A percentile compares a stretch with the other conserved stretches of the same genome.
Conservation (phyloP, 2,329 filamentous ascomycete species). For the Aspergillus quadricinctus region DNA sequence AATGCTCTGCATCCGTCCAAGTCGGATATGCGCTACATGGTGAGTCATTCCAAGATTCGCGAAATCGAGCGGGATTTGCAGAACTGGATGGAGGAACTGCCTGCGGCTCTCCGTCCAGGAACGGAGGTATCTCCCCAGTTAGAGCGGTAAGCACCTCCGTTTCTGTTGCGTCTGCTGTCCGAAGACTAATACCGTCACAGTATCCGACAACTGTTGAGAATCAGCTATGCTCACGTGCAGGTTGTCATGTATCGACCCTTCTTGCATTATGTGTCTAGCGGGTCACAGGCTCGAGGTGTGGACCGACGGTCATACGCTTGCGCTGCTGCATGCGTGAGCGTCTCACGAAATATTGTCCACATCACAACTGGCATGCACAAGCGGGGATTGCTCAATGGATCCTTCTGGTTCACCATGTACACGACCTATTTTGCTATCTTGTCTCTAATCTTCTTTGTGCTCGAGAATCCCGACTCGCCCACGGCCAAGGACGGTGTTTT, state of each 20-base stretch:
- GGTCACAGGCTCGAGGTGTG: conserved; percentile 47
- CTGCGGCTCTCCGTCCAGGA: conserved; percentile 72
- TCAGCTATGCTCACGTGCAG: conserved; percentile 61
- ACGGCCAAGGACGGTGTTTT: conserved; percentile 68
- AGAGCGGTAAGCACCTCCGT: conserved; percentile 59
- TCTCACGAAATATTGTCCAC: conserved; percentile 63
- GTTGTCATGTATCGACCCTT: conserved; percentile 63
- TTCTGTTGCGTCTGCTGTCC: not conserved
- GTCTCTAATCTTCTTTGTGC: conserved; percentile 59
- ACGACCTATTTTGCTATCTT: conserved; percentile 65
- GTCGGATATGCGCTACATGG: conserved; percentile 53
- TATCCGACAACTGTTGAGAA: conserved; percentile 57
- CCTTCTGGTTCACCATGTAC: conserved; percentile 67
- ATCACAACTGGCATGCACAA: conserved; percentile 63
- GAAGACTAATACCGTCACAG: conserved; percentile 28
- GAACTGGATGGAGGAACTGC: conserved; percentile 63
- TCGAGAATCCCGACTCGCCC: conserved; percentile 59
- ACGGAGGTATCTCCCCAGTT: conserved; percentile 70
- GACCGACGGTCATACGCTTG: conserved; percentile 63
- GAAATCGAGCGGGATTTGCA: conserved; percentile 62
- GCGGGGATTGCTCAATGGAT: conserved; percentile 56
- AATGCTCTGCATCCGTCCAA: conserved; percentile 41
- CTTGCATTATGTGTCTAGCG: conserved; percentile 57
- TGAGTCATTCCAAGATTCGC: conserved; percentile 60
- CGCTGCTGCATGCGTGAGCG: conserved; percentile 61